Conservation (phyloP, 441 rosid species). For the Pelargonium australe region DNA sequence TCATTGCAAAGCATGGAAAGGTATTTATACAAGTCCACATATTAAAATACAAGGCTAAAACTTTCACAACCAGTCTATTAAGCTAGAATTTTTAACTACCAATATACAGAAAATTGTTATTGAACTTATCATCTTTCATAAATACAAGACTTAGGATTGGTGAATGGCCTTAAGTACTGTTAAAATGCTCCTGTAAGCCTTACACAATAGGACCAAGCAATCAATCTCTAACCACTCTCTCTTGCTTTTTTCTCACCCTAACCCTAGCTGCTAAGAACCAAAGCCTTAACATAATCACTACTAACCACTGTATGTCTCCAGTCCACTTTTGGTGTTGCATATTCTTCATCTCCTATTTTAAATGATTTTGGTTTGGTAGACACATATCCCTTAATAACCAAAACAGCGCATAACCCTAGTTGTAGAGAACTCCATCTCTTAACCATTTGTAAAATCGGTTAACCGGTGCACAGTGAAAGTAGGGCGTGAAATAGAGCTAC, state of each 20-base stretch:
- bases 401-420: not conserved
- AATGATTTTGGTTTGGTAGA: not conserved
- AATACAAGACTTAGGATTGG: too few species aligned
- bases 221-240: not conserved
- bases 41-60: not conserved
- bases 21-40: not conserved
- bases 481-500: too few species aligned
- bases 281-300: not conserved
- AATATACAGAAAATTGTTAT: too few species aligned
- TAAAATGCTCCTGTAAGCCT: too few species aligned
- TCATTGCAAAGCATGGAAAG: conserved; percentile 20
- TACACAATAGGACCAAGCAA: too few species aligned
- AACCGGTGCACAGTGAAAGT: too few species aligned
- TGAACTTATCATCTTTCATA: too few species aligned
- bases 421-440: too few species aligned
- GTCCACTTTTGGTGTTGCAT: not conserved
- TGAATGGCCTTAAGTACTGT: too few species aligned
- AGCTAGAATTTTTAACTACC: not conserved
- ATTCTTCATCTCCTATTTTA: not conserved
- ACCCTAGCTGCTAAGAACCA: not conserved
- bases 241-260: not conserved
- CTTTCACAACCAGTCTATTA: not conserved
- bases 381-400: not conserved
- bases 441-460: too few species aligned
- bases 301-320: not conserved